Base-by-base conservation (phyloP, 2,329 filamentous ascomycete species). In the Aspergillus awamori region DNA sequence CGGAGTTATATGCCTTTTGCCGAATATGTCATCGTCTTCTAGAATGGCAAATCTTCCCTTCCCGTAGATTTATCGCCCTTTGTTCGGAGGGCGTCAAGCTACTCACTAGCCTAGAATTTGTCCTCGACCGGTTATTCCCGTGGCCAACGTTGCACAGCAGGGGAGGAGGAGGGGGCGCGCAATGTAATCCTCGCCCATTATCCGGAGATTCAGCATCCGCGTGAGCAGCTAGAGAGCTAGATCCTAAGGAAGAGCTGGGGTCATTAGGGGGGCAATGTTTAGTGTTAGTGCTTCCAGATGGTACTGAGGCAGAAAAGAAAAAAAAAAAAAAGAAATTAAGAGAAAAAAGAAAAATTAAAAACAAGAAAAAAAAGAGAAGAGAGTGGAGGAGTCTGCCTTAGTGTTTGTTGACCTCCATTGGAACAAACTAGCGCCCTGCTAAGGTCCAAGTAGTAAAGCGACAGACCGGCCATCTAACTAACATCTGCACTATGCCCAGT, bases 51-150 rank as follows among this genome's bases (percentile, higher is more conserved):
- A 36, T 36, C 11, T 5, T 24, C 15, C 13, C 13, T 24, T 15
- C 11, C 45, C 45, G 45, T 30, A 15, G 45, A 24, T n/a, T n/a
- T 49, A 36, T 36, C 33, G 30, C 15, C 15, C 24, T 49, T 55
- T 55, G 53, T 56, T 45, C 39, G 24, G 53, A 36, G n/a, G 17
- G 53, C 26, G 20, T 33, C 53, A 33, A 47, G 43, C 39, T 45
- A 56, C 30, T 56, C 26, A 28, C 11, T 47, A 30, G 47, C 26
- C 13, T n/a, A n/a, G 17, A 47, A 56, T 11, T 26, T n/a, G 39
- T 43, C 39, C 39, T 38, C 39, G 53, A 47, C 39, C 53, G 53
- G 53, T 56, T 45, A 36, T 47, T 47, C 53, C 53, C 53, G 53
- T 41, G 17, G 53, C 6, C 24, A 20, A 56, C 26, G 53, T 56